Evolutionary conservation across 225 moss, liverwort and hornwort species (phyloP).

Genomic region (Rhytidiadelphus loreus): DNA sequence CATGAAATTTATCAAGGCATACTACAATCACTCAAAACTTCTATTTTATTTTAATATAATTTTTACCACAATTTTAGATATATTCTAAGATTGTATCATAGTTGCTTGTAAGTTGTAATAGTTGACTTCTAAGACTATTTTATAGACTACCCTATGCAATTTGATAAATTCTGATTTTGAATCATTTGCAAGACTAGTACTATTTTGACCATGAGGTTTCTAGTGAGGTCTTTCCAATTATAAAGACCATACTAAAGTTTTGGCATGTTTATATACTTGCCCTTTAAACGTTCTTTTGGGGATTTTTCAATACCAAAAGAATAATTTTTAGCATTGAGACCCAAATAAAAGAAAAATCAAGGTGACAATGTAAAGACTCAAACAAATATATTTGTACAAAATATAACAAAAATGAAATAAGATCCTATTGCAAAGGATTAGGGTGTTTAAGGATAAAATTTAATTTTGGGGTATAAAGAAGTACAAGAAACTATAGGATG

Average conservation of each 20-base stretch:
- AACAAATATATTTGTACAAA: neutral
- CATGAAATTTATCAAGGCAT: accelerated
- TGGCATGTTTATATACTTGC: neutral
- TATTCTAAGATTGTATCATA: neutral
- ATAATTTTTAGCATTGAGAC: neutral
- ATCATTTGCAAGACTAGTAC: neutral
- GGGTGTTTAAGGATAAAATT: neutral
- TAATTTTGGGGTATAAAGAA: neutral
- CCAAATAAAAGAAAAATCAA: neutral
- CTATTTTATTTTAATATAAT: neutral
- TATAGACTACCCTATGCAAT: neutral
- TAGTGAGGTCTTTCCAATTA: neutral
- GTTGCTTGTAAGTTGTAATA: accelerated
- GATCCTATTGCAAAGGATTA: neutral
- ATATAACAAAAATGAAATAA: neutral
- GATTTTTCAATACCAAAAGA: neutral
- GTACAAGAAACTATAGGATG: neutral
- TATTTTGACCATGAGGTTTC: neutral
- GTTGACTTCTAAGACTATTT: neutral
- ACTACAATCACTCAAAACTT: neutral
- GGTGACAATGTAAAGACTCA: neutral
- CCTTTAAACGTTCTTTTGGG: neutral
- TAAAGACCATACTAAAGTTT: neutral
- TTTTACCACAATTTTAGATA: neutral
- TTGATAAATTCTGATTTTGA: neutral